Percentiles rank a stretch among this genome's conserved stretches.
These are phyloP conservation scores for Zalaria sp. DNA, from an alignment of 2,329 filamentous ascomycete species.

Conservation along the genomic window DNA sequence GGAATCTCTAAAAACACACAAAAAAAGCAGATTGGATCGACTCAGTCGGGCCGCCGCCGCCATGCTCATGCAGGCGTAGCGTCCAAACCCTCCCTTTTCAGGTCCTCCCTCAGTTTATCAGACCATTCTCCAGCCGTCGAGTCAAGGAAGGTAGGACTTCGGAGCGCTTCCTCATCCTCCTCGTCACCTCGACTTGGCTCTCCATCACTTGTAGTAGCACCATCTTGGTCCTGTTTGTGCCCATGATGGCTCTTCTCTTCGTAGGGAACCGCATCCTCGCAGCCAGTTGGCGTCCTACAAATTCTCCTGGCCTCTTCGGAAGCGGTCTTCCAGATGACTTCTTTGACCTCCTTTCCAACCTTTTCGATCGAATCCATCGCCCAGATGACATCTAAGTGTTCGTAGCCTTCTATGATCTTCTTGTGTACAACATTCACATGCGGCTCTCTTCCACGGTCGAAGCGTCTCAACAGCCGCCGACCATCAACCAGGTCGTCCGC, in stretches of 20 bases:
- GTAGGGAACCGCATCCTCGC: conserved; percentile 29
- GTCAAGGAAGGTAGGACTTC: conserved; percentile 7
- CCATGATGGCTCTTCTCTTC: not conserved
- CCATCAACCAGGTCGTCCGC: conserved; percentile 79
- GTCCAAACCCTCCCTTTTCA: not conserved
- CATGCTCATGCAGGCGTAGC: not conserved
- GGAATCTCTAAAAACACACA: no score
- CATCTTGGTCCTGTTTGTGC: not conserved
- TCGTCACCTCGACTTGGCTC: not conserved
- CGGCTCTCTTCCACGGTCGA: conserved; percentile 66
- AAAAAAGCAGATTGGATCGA: no score
- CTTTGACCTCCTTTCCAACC: conserved; percentile 65
- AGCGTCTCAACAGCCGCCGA: conserved; percentile 54
- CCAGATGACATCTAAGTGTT: conserved; percentile 92
- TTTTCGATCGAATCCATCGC: conserved; percentile 76
- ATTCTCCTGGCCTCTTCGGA: conserved; percentile 37
- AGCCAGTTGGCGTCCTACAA: conserved; percentile 53
- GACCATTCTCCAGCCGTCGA: conserved; percentile 8
- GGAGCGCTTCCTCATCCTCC: not conserved
- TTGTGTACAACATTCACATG: conserved; percentile 66
- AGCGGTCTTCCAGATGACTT: conserved; percentile 72
- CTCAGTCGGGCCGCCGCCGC: no score
- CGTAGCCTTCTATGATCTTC: conserved; percentile 74
- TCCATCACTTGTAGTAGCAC: not conserved
- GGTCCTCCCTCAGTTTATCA: conserved; percentile 1